Percentiles rank a stretch among this genome's conserved stretches.
phyloP scores from a whole-genome alignment of 495 filamentous ascomycete species.

The Penicillium manginii region DNA sequence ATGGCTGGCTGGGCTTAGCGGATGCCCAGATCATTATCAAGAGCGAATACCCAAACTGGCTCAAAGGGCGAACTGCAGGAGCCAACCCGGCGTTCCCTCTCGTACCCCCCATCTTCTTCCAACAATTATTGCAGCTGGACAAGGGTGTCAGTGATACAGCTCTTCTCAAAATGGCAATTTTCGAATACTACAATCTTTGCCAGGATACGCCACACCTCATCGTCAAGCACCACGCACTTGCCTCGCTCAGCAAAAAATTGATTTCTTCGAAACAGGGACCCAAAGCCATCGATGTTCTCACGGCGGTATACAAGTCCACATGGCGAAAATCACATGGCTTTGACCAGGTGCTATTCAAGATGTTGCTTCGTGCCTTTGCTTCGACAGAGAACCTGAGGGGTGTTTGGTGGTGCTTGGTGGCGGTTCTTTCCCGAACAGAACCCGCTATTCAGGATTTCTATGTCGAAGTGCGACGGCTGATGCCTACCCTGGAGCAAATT shows the following conservation, averaged over 20 bases:
- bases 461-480: constrained; percentile 36
- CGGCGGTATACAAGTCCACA: constrained; percentile 43
- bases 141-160: constrained; percentile 20
- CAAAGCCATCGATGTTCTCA: constrained; percentile 39
- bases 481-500: constrained; percentile 18
- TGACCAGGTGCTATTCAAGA: constrained; percentile 46
- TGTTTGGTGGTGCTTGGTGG: constrained; percentile 49
- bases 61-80: constrained; percentile 9
- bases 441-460: constrained; percentile 35
- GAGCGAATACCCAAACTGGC: constrained; percentile 29
- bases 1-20: constrained; percentile 26
- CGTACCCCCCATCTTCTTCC: constrained; percentile 44
- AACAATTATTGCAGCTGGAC: constrained; percentile 35
- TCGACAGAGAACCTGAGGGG: constrained; percentile 34
- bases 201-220: constrained; percentile 29
- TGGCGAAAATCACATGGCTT: constrained; percentile 38
- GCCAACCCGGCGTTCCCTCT: constrained; percentile 22
- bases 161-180: constrained; percentile 41
- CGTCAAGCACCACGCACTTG: constrained; percentile 42
- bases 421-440: constrained; percentile 37
- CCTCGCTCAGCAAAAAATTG: constrained; percentile 32
- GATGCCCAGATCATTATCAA: constrained; percentile 38
- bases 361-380: constrained; percentile 45
- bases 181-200: constrained; percentile 48
- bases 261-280: constrained; percentile 25